These are phyloP conservation scores for Aspergillus sp. DNA, from an alignment of 2,329 filamentous ascomycete genomes.

Conservation along the genomic window DNA sequence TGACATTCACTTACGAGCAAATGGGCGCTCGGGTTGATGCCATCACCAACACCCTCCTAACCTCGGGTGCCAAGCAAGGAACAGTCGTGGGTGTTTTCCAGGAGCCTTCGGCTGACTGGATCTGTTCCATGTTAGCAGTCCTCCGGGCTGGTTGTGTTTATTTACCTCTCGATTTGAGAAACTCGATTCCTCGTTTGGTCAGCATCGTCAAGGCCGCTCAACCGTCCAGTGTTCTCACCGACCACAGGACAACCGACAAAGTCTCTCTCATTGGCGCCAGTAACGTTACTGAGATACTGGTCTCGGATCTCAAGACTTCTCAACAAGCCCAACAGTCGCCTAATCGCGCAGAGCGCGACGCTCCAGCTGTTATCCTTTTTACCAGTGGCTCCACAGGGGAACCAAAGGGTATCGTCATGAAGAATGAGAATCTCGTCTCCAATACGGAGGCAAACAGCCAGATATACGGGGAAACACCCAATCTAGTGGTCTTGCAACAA, in stretches of 20 bases:
- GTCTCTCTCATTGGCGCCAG: not conserved
- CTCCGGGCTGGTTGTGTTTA: slow-evolving; percentile 2
- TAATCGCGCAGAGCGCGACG: slow-evolving; percentile 9
- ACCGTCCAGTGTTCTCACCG: slow-evolving; percentile 2
- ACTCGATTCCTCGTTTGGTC: not conserved
- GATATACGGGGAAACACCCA: not conserved
- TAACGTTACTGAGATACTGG: not conserved
- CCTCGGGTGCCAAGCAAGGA: slow-evolving; percentile 8
- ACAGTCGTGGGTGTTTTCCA: slow-evolving; percentile 37
- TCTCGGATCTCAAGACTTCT: not conserved
- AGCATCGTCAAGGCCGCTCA: not conserved
- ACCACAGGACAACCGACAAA: not conserved
- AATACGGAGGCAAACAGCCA: slow-evolving; percentile 12
- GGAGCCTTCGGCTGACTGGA: slow-evolving; percentile 17
- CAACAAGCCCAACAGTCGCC: not conserved
- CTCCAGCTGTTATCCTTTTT: slow-evolving; percentile 30
- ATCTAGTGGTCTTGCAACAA: not conserved
- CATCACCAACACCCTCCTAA: slow-evolving; percentile 27
- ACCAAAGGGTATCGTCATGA: slow-evolving; percentile 39
- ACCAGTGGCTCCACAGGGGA: slow-evolving; percentile 22
- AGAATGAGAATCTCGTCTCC: slow-evolving; percentile 15
- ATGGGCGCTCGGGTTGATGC: slow-evolving; percentile 27
- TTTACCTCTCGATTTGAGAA: not conserved
- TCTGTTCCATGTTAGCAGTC: slow-evolving; percentile 25
- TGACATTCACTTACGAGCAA: slow-evolving; percentile 30